These are phyloP conservation scores for Beauveria pseudobassiana DNA, from an alignment of 2,329 filamentous ascomycete genomes.

Conservation along the genomic window DNA sequence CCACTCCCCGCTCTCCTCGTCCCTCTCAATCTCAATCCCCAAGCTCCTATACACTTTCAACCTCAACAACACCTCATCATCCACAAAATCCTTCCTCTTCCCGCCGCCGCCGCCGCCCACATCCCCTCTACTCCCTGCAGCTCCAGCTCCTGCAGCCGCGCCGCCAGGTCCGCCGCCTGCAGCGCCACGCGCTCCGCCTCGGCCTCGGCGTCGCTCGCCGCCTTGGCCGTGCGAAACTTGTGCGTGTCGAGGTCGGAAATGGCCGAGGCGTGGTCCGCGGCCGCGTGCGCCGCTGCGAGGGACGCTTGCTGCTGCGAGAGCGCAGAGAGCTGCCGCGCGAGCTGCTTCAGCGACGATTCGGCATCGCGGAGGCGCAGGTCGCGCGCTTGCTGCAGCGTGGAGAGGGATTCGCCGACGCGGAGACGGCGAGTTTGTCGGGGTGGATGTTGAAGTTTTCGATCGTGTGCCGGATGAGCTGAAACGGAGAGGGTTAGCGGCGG, in stretches of 20 bases:
- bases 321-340: slow-evolving; percentile 68
- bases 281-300: slow-evolving; percentile 66
- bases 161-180: slow-evolving; percentile 67
- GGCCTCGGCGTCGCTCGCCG: slow-evolving; percentile 80
- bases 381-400: slow-evolving; percentile 77
- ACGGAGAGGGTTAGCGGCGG: neutral
- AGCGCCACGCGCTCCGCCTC: slow-evolving; percentile 87
- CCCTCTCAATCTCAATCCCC: slow-evolving; percentile 79
- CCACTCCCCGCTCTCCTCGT: slow-evolving; percentile 70
- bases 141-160: slow-evolving; percentile 74
- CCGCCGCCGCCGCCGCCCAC: slow-evolving; percentile 37
- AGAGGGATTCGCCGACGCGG: slow-evolving; percentile 79
- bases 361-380: slow-evolving; percentile 66
- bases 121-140: slow-evolving; percentile 67
- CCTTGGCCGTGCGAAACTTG: slow-evolving; percentile 92
- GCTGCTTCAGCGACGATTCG: slow-evolving; percentile 59
- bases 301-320: slow-evolving; percentile 71
- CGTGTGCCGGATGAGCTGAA: slow-evolving; percentile 81
- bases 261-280: slow-evolving; percentile 70
- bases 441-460: slow-evolving; percentile 92
- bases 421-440: slow-evolving; percentile 76
- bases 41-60: slow-evolving; percentile 87
- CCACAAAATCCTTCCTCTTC: slow-evolving; percentile 37
- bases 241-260: slow-evolving; percentile 85
- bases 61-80: slow-evolving; percentile 63